phyloP scores from a whole-genome alignment of 192 early-diverging fungal species.

The Powellomyces hirtus region DNA sequence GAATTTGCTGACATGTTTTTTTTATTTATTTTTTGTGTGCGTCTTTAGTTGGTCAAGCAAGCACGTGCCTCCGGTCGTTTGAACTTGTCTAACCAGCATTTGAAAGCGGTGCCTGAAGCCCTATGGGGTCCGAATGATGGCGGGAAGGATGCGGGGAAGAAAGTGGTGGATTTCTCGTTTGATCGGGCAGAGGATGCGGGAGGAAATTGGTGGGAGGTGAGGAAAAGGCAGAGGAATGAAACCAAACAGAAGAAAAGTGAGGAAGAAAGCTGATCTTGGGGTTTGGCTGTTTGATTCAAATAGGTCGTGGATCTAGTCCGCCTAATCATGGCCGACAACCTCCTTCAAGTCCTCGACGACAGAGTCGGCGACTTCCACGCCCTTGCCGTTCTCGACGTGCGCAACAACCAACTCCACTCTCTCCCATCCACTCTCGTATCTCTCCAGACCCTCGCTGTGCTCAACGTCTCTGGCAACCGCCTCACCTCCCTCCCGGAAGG shows the following conservation, averaged over 20 bases:
- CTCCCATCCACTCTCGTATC: constrained; percentile 31
- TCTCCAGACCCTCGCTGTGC: constrained; percentile 24
- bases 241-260: not conserved
- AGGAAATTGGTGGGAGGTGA: constrained; percentile 38
- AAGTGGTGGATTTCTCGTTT: constrained; percentile 5
- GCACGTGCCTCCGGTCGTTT: constrained; percentile 30
- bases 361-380: constrained; percentile 32
- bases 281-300: not conserved
- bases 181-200: constrained; percentile 4
- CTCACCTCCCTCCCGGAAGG: constrained; percentile 23
- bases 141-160: not conserved
- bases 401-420: constrained; percentile 36
- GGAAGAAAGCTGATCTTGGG: not conserved
- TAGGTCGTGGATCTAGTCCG: constrained; percentile 38
- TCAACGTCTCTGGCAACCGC: constrained; percentile 38
- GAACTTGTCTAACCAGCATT: constrained; percentile 37
- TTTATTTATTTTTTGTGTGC: not conserved
- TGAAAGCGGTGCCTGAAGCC: constrained; percentile 26
- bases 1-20: too few species aligned
- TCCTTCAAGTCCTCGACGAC: constrained; percentile 29
- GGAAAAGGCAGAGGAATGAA: too few species aligned
- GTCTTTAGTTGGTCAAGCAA: constrained; percentile 19
- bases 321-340: constrained; percentile 43
- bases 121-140: constrained; percentile 15
- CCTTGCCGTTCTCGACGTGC: constrained; percentile 43